Conservation (phyloP, 768 basidiomycete species). For the Trametes meyenii region DNA sequence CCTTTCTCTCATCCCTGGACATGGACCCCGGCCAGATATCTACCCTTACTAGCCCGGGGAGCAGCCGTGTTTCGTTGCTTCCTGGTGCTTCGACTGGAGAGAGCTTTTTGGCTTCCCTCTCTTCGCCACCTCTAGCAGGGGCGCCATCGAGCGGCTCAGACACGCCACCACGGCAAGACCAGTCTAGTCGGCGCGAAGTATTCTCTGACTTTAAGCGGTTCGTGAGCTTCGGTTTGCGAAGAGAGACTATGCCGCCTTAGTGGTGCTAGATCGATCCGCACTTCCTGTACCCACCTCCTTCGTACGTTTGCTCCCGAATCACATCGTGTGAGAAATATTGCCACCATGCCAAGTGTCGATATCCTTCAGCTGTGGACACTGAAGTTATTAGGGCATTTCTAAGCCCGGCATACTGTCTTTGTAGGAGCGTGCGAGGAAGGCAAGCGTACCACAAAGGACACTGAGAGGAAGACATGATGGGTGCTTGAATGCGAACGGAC, state of each 20-base stretch:
- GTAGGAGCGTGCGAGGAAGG: no score
- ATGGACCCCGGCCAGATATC: conserved; percentile 81
- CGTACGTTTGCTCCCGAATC: no score
- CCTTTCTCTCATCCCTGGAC: conserved; percentile 91
- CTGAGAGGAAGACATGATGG: no score
- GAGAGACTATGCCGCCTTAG: conserved; percentile 48
- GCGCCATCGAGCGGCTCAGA: conserved; percentile 68
- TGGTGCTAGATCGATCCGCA: no score
- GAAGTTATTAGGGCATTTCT: no score
- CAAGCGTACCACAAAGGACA: no score
- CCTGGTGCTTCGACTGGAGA: conserved; percentile 46
- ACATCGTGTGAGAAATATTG: no score
- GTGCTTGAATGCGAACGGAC: no score
- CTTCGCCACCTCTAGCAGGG: conserved; percentile 59
- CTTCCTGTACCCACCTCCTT: no score
- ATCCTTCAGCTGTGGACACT: no score
- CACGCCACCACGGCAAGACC: conserved; percentile 44
- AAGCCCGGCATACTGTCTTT: no score
- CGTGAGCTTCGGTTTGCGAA: conserved; percentile 85
- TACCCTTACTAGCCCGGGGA: conserved; percentile 66
- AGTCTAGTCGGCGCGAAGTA: conserved; percentile 65
- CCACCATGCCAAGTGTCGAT: no score
- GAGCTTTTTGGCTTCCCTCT: conserved; percentile 59
- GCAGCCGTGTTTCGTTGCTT: conserved; percentile 59
- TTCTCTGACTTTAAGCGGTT: conserved; percentile 89